Conservation (phyloP, 805 yeast species). For the Metschnikowia picachoensis region DNA sequence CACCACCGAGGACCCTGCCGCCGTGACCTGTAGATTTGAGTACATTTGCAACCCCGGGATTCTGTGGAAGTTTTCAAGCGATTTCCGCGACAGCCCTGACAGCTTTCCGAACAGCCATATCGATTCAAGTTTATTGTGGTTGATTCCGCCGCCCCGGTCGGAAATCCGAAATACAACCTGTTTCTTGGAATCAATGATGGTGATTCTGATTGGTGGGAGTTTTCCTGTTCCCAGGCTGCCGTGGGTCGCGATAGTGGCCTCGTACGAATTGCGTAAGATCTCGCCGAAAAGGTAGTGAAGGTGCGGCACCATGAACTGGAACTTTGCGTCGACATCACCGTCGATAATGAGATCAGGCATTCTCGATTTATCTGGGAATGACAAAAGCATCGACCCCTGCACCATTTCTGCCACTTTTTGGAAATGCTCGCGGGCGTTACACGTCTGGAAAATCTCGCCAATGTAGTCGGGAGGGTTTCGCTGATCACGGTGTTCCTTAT, state of each 20-base stretch:
- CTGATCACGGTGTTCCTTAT: conserved; percentile 44
- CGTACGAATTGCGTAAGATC: conserved; percentile 77
- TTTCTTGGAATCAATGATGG: conserved; percentile 62
- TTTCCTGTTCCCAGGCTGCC: conserved; percentile 25
- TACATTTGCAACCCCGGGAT: conserved; percentile 58
- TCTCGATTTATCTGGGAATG: conserved; percentile 47
- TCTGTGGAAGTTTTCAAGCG: conserved; percentile 63
- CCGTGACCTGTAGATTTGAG: conserved; percentile 39
- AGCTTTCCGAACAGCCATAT: conserved; percentile 87
- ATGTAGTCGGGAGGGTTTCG: conserved; percentile 51
- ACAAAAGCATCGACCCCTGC: conserved; percentile 47
- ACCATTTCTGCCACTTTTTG: conserved; percentile 48
- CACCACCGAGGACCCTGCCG: conserved; percentile 37
- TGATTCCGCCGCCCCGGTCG: conserved; percentile 89
- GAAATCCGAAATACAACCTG: conserved; percentile 74
- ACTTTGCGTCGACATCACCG: conserved; percentile 62
- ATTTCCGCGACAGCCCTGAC: conserved; percentile 53
- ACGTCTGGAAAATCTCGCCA: conserved; percentile 79
- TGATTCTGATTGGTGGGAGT: conserved; percentile 74
- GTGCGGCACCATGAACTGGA: conserved; percentile 85
- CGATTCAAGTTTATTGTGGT: conserved; percentile 51
- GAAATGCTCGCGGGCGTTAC: conserved; percentile 69
- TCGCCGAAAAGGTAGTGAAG: conserved; percentile 85
- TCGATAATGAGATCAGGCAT: conserved; percentile 77
- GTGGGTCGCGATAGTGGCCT: conserved; percentile 63